Conservation (phyloP, 2,329 filamentous ascomycete genomes). For the Aspergillus caelatus region DNA sequence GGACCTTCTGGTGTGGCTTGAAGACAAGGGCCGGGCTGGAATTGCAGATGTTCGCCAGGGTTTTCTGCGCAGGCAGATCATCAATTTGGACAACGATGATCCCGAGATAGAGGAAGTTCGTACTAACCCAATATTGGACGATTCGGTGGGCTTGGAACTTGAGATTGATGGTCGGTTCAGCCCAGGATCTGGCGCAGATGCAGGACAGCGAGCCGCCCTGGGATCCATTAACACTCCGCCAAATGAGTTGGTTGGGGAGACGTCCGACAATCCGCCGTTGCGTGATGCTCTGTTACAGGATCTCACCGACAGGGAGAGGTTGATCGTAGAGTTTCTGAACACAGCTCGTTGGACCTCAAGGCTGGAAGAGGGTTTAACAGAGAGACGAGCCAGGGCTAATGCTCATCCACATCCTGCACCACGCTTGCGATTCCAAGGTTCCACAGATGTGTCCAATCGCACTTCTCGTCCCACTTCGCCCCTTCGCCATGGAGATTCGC, state of each 20-base stretch:
- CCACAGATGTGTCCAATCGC: constrained; percentile 34
- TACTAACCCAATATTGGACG: constrained; percentile 33
- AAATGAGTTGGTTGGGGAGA: constrained; percentile 23
- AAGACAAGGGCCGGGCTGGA: constrained; percentile 66
- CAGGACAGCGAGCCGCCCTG: constrained; percentile 26
- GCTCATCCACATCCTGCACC: constrained; percentile 30
- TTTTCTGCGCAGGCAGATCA: constrained; percentile 49
- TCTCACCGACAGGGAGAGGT: constrained; percentile 45
- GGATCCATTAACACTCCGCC: constrained; percentile 29
- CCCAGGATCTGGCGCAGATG: constrained; percentile 22
- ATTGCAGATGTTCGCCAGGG: constrained; percentile 51
- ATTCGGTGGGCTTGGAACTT: constrained; percentile 27
- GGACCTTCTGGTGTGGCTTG: constrained; percentile 91
- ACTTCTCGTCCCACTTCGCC: constrained; percentile 39
- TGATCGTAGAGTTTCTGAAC: constrained; percentile 48
- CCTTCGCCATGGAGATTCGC: constrained; percentile 29
- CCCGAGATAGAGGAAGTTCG: constrained; percentile 36
- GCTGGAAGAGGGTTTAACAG: constrained; percentile 34
- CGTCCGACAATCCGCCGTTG: constrained; percentile 30
- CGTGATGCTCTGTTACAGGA: constrained; percentile 42
- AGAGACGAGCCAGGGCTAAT: constrained; percentile 32
- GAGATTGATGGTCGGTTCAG: constrained; percentile 26
- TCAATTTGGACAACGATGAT: constrained; percentile 41
- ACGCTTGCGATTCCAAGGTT: constrained; percentile 31
- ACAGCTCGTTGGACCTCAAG: constrained; percentile 43